Percentiles rank a stretch among this genome's conserved stretches.
phyloP scores from a whole-genome alignment of 768 basidiomycete species.

The Lactarius hengduanensis region DNA sequence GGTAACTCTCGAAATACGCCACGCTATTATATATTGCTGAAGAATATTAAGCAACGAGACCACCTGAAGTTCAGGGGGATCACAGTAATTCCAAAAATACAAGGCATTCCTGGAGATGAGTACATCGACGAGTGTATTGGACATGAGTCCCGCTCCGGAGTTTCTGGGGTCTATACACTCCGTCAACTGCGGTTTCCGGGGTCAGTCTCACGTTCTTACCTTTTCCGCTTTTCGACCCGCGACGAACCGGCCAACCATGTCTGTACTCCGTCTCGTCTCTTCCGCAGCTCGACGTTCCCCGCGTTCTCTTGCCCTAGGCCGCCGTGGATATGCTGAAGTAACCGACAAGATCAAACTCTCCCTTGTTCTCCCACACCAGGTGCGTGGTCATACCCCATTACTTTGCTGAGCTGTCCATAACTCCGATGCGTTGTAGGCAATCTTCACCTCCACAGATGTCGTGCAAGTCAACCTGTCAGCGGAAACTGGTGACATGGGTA shows the following conservation, averaged over 20 bases:
- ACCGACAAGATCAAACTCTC: constrained; percentile 91
- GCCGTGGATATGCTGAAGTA: constrained; percentile 90
- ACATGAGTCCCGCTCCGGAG: background rate
- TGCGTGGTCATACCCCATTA: constrained; percentile 39
- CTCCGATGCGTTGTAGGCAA: constrained; percentile 52
- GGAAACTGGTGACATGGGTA: constrained; percentile 97
- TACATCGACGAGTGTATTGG: too few species aligned
- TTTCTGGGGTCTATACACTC: constrained; percentile 5
- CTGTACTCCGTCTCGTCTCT: constrained; percentile 69
- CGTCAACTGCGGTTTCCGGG: background rate
- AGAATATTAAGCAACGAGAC: background rate
- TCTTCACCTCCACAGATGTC: constrained; percentile 89
- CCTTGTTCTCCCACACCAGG: constrained; percentile 93
- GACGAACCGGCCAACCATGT: constrained; percentile 48
- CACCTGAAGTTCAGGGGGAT: background rate
- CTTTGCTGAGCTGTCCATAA: constrained; percentile 17
- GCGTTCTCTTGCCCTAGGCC: constrained; percentile 48
- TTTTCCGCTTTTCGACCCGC: background rate
- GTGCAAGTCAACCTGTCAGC: constrained; percentile 95
- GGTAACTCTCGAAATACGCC: background rate
- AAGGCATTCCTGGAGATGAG: too few species aligned
- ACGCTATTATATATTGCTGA: background rate
- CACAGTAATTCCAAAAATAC: too few species aligned
- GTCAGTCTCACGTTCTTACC: background rate
- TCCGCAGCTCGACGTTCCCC: constrained; percentile 62